Evolutionary conservation across 768 basidiomycete species (phyloP).

Genomic region (Boletales sp.): DNA sequence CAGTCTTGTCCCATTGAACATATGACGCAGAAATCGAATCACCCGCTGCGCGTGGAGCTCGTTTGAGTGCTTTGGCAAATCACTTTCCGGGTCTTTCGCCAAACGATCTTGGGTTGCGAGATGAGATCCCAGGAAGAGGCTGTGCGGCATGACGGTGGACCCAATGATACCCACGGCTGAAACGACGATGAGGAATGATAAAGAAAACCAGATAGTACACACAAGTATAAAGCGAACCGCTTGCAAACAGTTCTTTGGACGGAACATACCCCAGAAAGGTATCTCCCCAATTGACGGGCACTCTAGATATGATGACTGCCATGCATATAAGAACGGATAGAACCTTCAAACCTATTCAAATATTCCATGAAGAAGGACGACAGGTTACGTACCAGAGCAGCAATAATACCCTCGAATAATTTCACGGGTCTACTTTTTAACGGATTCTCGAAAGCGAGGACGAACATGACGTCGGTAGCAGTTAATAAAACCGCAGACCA

Average conservation of each 20-base stretch:
- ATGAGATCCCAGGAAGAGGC: slow-evolving; percentile 83
- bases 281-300: slow-evolving; percentile 65
- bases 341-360: slow-evolving; percentile 37
- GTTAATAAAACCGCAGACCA: slow-evolving; percentile 73
- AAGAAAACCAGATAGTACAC: slow-evolving; percentile 12
- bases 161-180: slow-evolving; percentile 70
- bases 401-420: slow-evolving; percentile 65
- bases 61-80: slow-evolving; percentile 13
- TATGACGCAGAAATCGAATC: slow-evolving; percentile 3
- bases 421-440: slow-evolving; percentile 61
- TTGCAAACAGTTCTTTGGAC: slow-evolving; percentile 55
- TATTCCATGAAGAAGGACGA: neutral
- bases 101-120: slow-evolving; percentile 82
- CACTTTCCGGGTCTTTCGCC: slow-evolving; percentile 24
- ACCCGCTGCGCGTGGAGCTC: slow-evolving; percentile 10
- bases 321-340: slow-evolving; percentile 76
- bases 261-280: slow-evolving; percentile 79
- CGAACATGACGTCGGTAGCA: slow-evolving; percentile 60
- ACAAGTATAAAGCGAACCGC: slow-evolving; percentile 68
- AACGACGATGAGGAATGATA: slow-evolving; percentile 10
- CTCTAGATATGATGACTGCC: slow-evolving; percentile 67
- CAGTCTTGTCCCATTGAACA: slow-evolving; percentile 11
- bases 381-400: slow-evolving; percentile 45
- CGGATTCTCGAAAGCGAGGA: slow-evolving; percentile 72
- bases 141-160: slow-evolving; percentile 92